A percentile compares a stretch with the other conserved stretches of the same genome.
Evolutionary conservation across 352 stramenopile genomes (phyloP).

Genomic region (Globisporangium splendens): DNA sequence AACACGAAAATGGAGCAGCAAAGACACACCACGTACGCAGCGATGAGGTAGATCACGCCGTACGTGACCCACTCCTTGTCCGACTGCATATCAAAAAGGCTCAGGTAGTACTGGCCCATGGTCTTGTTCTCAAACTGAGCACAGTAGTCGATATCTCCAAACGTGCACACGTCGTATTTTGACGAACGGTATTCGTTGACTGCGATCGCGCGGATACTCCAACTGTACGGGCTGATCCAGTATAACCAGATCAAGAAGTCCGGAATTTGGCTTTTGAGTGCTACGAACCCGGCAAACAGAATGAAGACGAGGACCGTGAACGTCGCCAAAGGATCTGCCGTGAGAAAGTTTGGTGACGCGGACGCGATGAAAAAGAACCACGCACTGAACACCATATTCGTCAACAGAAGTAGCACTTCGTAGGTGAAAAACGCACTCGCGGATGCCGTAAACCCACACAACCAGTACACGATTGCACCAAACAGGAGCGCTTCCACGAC

Average conservation of each 20-base stretch:
- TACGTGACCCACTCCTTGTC: neutral
- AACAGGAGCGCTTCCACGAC: no score
- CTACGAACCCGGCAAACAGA: constrained; percentile 24
- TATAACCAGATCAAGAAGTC: constrained; percentile 28
- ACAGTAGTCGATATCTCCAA: constrained; percentile 10
- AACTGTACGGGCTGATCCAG: constrained; percentile 29
- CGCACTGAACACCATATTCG: no score
- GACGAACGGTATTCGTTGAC: constrained; percentile 19
- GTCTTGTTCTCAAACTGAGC: neutral
- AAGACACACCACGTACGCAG: no score
- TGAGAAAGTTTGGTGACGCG: no score
- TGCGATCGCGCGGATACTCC: constrained; percentile 15
- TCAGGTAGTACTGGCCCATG: constrained; percentile 16
- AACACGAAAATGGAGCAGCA: no score
- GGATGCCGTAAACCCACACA: no score
- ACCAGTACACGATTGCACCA: no score
- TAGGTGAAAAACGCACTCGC: no score
- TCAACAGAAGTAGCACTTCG: no score
- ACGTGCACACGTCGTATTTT: constrained; percentile 10
- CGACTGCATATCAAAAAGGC: constrained; percentile 3
- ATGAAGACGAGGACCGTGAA: constrained; percentile 19
- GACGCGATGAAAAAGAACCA: no score
- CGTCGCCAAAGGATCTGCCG: no score
- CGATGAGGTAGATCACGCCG: constrained; percentile 3
- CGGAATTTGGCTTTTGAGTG: constrained; percentile 1